Conservation (phyloP, 2,329 filamentous ascomycete genomes). For the Lachnum nothofagi region DNA sequence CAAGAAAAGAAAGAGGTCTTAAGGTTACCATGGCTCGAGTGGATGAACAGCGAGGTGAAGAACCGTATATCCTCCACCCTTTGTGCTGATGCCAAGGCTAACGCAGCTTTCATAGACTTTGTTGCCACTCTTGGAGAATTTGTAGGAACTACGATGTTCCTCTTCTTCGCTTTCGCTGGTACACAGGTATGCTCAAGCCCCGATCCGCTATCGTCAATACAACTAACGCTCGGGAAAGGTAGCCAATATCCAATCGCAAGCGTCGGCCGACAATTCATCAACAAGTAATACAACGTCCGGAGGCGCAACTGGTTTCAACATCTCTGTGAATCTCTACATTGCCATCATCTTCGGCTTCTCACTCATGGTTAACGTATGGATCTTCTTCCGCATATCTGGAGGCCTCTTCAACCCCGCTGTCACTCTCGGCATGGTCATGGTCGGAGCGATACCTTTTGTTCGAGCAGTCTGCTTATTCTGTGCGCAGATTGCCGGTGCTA, state of each 20-base stretch:
- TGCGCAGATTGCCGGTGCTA: conserved; percentile 33
- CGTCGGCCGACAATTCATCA: too few species aligned
- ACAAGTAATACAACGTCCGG: conserved; percentile 28
- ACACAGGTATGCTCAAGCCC: too few species aligned
- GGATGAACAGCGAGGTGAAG: conserved; percentile 45
- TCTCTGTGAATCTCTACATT: conserved; percentile 28
- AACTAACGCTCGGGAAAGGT: too few species aligned
- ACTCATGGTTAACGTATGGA: conserved; percentile 48
- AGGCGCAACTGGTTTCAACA: conserved; percentile 5
- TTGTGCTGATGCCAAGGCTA: too few species aligned
- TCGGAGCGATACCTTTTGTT: conserved; percentile 34
- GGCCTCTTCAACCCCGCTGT: conserved; percentile 48
- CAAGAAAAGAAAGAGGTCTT: conserved; percentile 41
- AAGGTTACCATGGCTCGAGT: conserved; percentile 41
- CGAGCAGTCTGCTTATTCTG: conserved; percentile 32
- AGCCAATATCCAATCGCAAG: conserved; percentile 26
- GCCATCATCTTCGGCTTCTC: conserved; percentile 25
- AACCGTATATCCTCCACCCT: conserved; percentile 36
- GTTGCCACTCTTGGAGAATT: conserved; percentile 47
- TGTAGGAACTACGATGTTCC: conserved; percentile 42
- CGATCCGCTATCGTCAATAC: too few species aligned
- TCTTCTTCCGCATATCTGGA: conserved; percentile 48
- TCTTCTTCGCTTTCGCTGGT: conserved; percentile 31
- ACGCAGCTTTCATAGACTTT: too few species aligned
- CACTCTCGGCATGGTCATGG: conserved; percentile 35